These are phyloP conservation scores for Aspergillus sp. DNA, from an alignment of 2,329 filamentous ascomycete genomes.

Conservation along the genomic window DNA sequence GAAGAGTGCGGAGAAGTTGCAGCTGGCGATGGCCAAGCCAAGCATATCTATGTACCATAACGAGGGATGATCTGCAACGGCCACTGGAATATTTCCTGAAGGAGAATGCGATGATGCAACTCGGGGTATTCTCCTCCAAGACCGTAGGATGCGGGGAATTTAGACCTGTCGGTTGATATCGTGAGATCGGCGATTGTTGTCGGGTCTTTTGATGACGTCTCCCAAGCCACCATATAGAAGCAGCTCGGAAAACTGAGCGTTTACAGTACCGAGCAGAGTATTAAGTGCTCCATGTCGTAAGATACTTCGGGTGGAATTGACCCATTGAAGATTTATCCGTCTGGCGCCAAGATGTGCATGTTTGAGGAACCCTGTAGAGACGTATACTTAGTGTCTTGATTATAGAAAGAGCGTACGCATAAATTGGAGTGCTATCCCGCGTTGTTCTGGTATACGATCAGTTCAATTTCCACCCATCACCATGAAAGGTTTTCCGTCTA, in stretches of 20 bases:
- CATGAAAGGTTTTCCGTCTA: not conserved
- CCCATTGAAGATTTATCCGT: not conserved
- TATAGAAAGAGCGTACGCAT: not conserved
- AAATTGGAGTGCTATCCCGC: not conserved
- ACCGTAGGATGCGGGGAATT: too few species aligned
- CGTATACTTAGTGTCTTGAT: too few species aligned
- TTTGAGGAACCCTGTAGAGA: not conserved
- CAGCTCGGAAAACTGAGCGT: not conserved
- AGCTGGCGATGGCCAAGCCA: not conserved
- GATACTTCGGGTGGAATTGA: not conserved
- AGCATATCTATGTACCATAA: not conserved
- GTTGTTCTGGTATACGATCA: too few species aligned
- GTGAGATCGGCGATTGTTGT: too few species aligned
- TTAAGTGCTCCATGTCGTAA: not conserved
- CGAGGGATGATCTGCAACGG: not conserved
- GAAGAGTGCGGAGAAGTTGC: not conserved
- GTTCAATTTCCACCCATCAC: not conserved
- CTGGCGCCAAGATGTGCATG: not conserved
- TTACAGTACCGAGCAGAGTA: not conserved
- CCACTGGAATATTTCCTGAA: not conserved
- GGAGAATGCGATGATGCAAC: not conserved
- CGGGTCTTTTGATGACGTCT: too few species aligned
- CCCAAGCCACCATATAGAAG: too few species aligned
- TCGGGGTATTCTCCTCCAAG: not conserved
- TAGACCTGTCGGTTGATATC: too few species aligned